These are phyloP conservation scores for Cajanus cajan DNA, from an alignment of 306 rosid species.

Conservation along the genomic window DNA sequence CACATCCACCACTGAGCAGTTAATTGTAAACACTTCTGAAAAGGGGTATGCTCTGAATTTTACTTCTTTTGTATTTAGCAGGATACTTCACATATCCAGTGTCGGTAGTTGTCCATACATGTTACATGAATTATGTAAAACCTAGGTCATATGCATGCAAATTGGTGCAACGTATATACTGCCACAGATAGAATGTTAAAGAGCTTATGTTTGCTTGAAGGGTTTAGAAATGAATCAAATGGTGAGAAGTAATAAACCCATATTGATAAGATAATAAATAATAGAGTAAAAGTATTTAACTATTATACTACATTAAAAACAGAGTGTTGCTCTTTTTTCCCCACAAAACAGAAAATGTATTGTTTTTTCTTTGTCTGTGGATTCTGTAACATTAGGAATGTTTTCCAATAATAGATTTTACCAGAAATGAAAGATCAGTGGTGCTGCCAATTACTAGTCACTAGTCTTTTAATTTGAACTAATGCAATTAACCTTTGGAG, in stretches of 20 bases:
- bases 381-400: not conserved
- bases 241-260: not conserved
- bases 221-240: conserved; percentile 3
- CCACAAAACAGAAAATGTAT: not conserved
- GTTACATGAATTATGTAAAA: not conserved
- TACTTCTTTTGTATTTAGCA: not conserved
- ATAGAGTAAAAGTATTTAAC: not conserved
- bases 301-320: not conserved
- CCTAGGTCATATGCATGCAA: not conserved
- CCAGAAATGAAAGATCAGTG: not conserved
- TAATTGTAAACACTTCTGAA: conserved; percentile 41
- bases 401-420: not conserved
- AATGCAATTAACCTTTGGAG: not conserved
- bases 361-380: not conserved
- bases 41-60: conserved; percentile 54
- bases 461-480: not conserved
- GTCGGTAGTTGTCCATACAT: not conserved
- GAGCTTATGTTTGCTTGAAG: not conserved
- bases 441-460: not conserved
- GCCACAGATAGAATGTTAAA: not conserved
- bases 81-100: not conserved
- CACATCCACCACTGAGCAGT: conserved; percentile 43
- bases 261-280: not conserved
- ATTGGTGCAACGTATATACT: not conserved
- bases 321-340: not conserved